phyloP scores from a whole-genome alignment of 495 filamentous ascomycete genomes.

The Aspergillus bridgeri region DNA sequence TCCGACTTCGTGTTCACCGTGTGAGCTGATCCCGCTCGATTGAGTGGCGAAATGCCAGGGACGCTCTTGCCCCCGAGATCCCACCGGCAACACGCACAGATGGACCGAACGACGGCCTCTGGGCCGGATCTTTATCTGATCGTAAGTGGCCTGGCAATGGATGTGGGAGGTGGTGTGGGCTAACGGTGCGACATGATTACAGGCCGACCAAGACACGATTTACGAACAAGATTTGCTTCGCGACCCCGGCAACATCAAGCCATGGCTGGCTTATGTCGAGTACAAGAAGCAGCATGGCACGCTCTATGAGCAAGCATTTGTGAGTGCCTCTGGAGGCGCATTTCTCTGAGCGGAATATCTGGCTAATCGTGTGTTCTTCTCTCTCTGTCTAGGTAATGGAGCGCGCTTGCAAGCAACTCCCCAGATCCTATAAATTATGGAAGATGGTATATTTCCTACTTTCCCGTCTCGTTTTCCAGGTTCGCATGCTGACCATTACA shows the following conservation, averaged over 20 bases:
- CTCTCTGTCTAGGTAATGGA: conserved; percentile 58
- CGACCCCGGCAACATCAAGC: conserved; percentile 81
- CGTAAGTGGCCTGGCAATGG: conserved; percentile 47
- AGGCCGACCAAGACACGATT: conserved; percentile 83
- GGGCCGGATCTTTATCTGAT: conserved; percentile 71
- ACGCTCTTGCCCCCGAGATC: conserved; percentile 57
- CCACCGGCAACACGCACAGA: conserved; percentile 48
- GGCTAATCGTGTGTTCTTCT: not conserved
- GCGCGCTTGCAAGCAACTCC: conserved; percentile 82
- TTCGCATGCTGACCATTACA: conserved; percentile 28
- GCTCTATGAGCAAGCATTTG: conserved; percentile 87
- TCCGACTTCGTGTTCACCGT: conserved; percentile 32
- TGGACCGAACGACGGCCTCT: conserved; percentile 44
- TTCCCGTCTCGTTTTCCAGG: not conserved
- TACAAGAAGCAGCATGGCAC: conserved; percentile 86
- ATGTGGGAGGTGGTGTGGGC: conserved; percentile 2
- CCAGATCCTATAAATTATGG: conserved; percentile 97
- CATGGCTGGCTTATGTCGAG: conserved; percentile 93
- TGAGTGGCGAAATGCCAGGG: conserved; percentile 57
- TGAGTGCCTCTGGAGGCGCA: conserved; percentile 31
- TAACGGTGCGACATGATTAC: conserved; percentile 10
- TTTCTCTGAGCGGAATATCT: not conserved
- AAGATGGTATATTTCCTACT: conserved; percentile 65
- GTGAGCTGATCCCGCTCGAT: conserved; percentile 41
- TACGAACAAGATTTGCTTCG: conserved; percentile 96